A percentile compares a stretch with the other conserved stretches of the same genome.
These are phyloP conservation scores for Suillus sp. DNA, from an alignment of 768 basidiomycete species.

Conservation along the genomic window DNA sequence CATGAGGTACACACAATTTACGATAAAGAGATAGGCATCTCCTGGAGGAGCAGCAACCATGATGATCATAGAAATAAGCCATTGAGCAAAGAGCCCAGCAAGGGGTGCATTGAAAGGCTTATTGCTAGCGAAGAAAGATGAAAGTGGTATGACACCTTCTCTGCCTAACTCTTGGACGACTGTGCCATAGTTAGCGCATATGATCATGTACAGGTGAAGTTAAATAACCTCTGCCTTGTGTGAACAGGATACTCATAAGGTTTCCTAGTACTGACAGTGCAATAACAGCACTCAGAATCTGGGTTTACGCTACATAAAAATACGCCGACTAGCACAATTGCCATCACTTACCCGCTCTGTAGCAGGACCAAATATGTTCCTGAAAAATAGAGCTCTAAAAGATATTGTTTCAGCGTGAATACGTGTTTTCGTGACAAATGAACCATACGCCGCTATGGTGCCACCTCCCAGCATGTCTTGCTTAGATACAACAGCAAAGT, in stretches of 20 bases:
- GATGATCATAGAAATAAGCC: constrained; percentile 55
- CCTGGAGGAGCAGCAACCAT: constrained; percentile 64
- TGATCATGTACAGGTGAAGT: constrained; percentile 12
- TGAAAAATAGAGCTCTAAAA: constrained; percentile 67
- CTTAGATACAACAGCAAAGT: constrained; percentile 74
- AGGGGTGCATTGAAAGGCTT: constrained; percentile 71
- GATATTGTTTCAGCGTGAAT: not conserved
- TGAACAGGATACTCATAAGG: constrained; percentile 61
- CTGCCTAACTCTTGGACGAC: constrained; percentile 76
- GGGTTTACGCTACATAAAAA: not conserved
- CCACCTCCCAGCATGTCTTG: constrained; percentile 65
- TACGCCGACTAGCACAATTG: not conserved
- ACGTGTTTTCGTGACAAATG: not conserved
- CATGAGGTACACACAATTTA: constrained; percentile 51
- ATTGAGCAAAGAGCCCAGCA: constrained; percentile 64
- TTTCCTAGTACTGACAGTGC: constrained; percentile 68
- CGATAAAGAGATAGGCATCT: constrained; percentile 73
- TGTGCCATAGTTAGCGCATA: constrained; percentile 27
- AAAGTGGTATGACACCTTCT: constrained; percentile 68
- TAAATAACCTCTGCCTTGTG: constrained; percentile 60
- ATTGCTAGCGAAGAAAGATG: constrained; percentile 69
- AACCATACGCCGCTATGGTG: constrained; percentile 65
- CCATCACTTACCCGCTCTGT: constrained; percentile 54
- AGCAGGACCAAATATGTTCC: constrained; percentile 65
- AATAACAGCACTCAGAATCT: constrained; percentile 64